phyloP scores from a whole-genome alignment of 176 grass and related monocot species.

The Aechmea fasciata region DNA sequence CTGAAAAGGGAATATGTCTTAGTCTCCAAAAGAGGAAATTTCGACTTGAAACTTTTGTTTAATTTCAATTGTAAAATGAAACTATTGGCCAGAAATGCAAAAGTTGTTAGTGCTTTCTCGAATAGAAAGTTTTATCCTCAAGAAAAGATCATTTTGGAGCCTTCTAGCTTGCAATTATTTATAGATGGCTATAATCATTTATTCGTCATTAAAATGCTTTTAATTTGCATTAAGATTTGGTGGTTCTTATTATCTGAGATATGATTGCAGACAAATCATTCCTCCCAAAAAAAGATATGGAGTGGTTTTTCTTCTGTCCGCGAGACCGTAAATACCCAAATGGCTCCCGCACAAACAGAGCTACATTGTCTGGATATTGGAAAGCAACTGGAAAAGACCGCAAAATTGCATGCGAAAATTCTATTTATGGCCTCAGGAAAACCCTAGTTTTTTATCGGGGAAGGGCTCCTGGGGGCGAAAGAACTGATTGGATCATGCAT shows the following conservation, averaged over 20 bases:
- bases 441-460: slow-evolving; percentile 30
- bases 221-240: background rate
- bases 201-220: background rate
- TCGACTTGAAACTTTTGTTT: no score
- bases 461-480: slow-evolving; percentile 31
- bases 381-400: slow-evolving; percentile 35
- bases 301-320: slow-evolving; percentile 39
- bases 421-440: slow-evolving; percentile 18
- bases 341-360: slow-evolving; percentile 33
- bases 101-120: no score
- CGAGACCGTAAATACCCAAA: slow-evolving; percentile 35
- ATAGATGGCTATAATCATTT: no score
- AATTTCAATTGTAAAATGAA: no score
- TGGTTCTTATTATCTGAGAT: no score
- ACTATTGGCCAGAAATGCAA: no score
- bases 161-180: no score
- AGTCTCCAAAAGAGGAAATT: no score
- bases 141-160: no score
- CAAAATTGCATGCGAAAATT: slow-evolving; percentile 27
- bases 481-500: slow-evolving; percentile 36
- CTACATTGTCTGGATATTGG: slow-evolving; percentile 31
- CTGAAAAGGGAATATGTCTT: no score
- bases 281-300: slow-evolving; percentile 29
- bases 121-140: no score
- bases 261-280: slow-evolving; percentile 29